Percentiles rank a stretch among this genome's conserved stretches.
These are phyloP conservation scores for Populus hybrid DNA, from an alignment of 441 rosid species.

Conservation along the genomic window DNA sequence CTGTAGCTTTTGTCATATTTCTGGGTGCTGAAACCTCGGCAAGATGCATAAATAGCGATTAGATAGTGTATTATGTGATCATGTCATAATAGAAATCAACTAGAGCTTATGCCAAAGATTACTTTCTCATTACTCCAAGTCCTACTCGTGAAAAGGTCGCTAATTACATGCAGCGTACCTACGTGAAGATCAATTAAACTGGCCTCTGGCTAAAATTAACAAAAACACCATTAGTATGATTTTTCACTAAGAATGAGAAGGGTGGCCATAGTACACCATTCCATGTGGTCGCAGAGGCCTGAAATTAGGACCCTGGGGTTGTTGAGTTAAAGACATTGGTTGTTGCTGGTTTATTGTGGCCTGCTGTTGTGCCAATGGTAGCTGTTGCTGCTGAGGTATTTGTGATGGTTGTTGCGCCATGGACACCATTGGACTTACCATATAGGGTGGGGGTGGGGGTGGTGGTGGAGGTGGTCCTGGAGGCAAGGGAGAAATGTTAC, in stretches of 20 bases:
- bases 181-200: neutral
- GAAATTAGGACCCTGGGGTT: constrained; percentile 46
- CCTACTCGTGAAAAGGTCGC: neutral
- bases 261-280: constrained; percentile 60
- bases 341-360: constrained; percentile 27
- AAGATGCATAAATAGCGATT: neutral
- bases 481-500: constrained; percentile 58
- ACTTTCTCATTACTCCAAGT: neutral
- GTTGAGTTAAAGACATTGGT: constrained; percentile 33
- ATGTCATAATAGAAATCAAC: neutral
- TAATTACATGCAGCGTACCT: neutral
- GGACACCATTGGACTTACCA: constrained; percentile 59
- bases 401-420: constrained; percentile 41
- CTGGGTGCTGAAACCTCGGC: neutral
- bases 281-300: constrained; percentile 72
- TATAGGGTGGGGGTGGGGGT: constrained; percentile 46
- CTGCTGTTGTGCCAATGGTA: constrained; percentile 33
- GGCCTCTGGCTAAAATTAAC: neutral
- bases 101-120: neutral
- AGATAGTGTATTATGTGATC: neutral
- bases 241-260: constrained; percentile 50
- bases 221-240: neutral
- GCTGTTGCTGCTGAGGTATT: constrained; percentile 27
- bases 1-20: neutral
- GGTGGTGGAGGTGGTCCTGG: constrained; percentile 45